A percentile compares a stretch with the other conserved stretches of the same genome.
Evolutionary conservation across 2,329 filamentous ascomycete species (phyloP).

Genomic region (Penicillium sp.): DNA sequence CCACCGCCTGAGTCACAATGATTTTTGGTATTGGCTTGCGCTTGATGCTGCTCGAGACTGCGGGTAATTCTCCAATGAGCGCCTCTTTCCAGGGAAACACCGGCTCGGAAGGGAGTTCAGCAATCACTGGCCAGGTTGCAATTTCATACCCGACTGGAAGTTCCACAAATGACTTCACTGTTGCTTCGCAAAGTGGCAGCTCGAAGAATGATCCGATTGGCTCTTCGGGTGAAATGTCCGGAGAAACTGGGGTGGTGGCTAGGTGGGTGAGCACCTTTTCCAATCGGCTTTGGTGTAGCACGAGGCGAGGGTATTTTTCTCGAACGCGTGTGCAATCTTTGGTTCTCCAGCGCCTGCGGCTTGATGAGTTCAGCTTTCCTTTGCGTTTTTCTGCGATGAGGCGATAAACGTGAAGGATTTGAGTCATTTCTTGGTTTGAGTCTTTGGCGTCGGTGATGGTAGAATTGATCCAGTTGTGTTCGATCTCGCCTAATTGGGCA

Average conservation of each 20-base stretch:
- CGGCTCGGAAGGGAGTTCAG: constrained; percentile 8
- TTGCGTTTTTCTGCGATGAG: constrained; percentile 18
- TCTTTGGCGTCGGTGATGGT: constrained; percentile 35
- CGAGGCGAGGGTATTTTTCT: constrained; percentile 16
- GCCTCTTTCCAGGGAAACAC: neutral
- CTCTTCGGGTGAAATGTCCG: neutral
- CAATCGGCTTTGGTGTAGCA: constrained; percentile 20
- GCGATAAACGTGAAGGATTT: constrained; percentile 22
- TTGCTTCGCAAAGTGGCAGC: neutral
- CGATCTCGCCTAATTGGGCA: constrained; percentile 19
- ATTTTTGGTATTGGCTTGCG: constrained; percentile 8
- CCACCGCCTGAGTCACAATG: constrained; percentile 6
- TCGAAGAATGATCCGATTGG: neutral
- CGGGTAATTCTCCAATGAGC: constrained; percentile 11
- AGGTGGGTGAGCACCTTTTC: constrained; percentile 20
- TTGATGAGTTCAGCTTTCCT: constrained; percentile 12
- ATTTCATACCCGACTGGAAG: neutral
- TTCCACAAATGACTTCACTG: neutral
- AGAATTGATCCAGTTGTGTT: constrained; percentile 25
- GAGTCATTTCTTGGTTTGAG: constrained; percentile 31
- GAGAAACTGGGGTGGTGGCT: neutral
- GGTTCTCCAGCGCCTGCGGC: constrained; percentile 21
- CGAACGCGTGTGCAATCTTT: constrained; percentile 15
- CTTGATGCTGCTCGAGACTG: neutral
- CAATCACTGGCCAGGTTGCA: neutral